These are phyloP conservation scores for Nicotiana tomentosiformis DNA, from an alignment of 257 asterid genomes.

Conservation along the genomic window DNA sequence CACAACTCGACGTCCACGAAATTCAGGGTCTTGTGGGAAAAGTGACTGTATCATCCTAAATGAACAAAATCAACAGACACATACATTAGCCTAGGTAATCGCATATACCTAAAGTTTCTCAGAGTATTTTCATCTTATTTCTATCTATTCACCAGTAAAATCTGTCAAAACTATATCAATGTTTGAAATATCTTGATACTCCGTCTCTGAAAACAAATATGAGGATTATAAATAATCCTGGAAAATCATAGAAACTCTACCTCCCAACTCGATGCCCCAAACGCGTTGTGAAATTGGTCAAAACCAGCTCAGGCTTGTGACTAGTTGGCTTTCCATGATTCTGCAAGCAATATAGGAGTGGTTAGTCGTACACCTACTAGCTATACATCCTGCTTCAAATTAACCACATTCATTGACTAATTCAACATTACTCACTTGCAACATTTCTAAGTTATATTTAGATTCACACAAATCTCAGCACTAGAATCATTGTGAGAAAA, in stretches of 20 bases:
- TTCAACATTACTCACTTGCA: not conserved
- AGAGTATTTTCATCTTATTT: not conserved
- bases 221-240: not conserved
- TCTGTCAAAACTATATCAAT: not conserved
- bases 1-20: conserved; percentile 87
- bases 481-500: not conserved
- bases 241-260: conserved; percentile 23
- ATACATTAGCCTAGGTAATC: not conserved
- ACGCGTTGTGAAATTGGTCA: conserved; percentile 86
- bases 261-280: conserved; percentile 96
- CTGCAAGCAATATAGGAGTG: conserved; percentile 33
- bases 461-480: not conserved
- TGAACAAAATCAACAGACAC: not conserved
- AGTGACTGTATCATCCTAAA: conserved; percentile 74
- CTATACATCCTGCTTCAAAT: conserved; percentile 3
- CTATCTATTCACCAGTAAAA: not conserved
- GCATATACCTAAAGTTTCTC: not conserved
- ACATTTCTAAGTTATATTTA: not conserved
- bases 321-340: conserved; percentile 94
- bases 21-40: conserved; percentile 88
- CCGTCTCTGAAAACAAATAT: not conserved
- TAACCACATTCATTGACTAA: not conserved
- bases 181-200: not conserved
- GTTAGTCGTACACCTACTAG: not conserved
- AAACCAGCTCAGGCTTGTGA: conserved; percentile 83